A percentile compares a stretch with the other conserved stretches of the same genome.
Evolutionary conservation across 2,329 filamentous ascomycete genomes (phyloP).

Genomic region (Hypoxylon sp.): DNA sequence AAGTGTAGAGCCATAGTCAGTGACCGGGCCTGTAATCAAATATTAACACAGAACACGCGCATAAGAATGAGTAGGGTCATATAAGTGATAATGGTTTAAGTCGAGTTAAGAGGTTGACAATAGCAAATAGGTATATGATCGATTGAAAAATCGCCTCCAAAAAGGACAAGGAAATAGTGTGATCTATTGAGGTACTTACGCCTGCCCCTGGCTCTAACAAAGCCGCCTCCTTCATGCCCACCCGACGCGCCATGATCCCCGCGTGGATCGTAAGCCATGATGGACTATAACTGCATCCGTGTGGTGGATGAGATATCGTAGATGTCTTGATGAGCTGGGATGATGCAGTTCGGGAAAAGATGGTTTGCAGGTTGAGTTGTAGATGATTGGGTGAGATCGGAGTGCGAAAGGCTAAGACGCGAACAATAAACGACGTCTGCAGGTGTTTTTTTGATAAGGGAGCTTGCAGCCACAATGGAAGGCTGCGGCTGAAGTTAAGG

Average conservation of each 20-base stretch:
- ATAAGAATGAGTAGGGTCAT: neutral
- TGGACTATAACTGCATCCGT: slow-evolving; percentile 43
- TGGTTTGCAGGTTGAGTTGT: slow-evolving; percentile 19
- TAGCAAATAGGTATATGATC: neutral
- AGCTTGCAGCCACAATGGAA: slow-evolving; percentile 34
- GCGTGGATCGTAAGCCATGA: slow-evolving; percentile 70
- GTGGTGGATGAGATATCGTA: neutral
- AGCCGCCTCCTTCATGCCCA: slow-evolving; percentile 61
- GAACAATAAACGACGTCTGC: slow-evolving; percentile 31
- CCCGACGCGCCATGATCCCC: slow-evolving; percentile 63
- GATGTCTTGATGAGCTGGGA: neutral
- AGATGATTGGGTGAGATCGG: slow-evolving; percentile 25
- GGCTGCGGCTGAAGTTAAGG: slow-evolving; percentile 36
- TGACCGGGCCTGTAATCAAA: slow-evolving; percentile 79
- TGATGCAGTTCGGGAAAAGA: neutral
- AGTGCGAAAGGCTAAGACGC: slow-evolving; percentile 26
- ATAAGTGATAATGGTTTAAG: slow-evolving; percentile 1
- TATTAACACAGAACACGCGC: slow-evolving; percentile 35
- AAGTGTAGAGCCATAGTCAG: slow-evolving; percentile 92
- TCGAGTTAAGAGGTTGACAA: neutral
- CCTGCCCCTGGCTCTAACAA: slow-evolving; percentile 66
- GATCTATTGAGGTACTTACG: slow-evolving; percentile 59
- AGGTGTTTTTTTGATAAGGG: slow-evolving; percentile 26
- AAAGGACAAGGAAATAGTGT: slow-evolving; percentile 5
- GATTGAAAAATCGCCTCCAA: neutral